Evolutionary conservation across 2,329 filamentous ascomycete genomes (phyloP).

Genomic region (Apiospora malaysiana): DNA sequence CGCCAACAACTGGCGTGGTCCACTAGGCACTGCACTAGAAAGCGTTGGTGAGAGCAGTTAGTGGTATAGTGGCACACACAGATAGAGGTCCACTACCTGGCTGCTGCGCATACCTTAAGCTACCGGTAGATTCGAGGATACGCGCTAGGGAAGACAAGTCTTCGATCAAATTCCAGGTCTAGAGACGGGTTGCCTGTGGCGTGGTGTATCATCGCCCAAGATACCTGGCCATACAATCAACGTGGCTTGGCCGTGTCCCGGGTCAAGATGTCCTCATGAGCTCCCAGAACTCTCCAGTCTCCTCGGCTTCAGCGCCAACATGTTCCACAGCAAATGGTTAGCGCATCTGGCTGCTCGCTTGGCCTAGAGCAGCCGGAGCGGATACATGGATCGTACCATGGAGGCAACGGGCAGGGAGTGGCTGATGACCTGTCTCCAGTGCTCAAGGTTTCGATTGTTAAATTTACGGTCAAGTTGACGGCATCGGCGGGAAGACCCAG

Average conservation of each 20-base stretch:
- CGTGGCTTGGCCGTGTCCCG: background rate
- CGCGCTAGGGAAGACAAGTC: background rate
- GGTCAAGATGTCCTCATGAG: background rate
- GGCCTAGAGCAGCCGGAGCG: background rate
- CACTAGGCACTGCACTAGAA: background rate
- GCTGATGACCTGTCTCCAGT: background rate
- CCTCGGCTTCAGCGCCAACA: background rate
- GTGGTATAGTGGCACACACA: background rate
- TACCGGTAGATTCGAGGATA: background rate
- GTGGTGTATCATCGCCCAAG: background rate
- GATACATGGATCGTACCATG: conserved; percentile 14
- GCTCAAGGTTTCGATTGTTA: background rate
- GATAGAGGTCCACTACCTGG: background rate
- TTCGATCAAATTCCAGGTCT: background rate
- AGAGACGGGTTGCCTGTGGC: background rate
- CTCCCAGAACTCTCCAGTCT: background rate
- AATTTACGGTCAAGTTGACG: background rate
- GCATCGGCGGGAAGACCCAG: background rate
- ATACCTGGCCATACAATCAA: background rate
- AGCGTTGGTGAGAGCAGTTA: background rate
- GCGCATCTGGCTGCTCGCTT: background rate
- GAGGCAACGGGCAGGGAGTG: conserved; percentile 9
- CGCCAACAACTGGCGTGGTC: background rate
- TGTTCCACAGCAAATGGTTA: background rate
- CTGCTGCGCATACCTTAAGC: background rate